Conservation (phyloP, 106 monocot genomes). For the Dendrobium nobile region DNA sequence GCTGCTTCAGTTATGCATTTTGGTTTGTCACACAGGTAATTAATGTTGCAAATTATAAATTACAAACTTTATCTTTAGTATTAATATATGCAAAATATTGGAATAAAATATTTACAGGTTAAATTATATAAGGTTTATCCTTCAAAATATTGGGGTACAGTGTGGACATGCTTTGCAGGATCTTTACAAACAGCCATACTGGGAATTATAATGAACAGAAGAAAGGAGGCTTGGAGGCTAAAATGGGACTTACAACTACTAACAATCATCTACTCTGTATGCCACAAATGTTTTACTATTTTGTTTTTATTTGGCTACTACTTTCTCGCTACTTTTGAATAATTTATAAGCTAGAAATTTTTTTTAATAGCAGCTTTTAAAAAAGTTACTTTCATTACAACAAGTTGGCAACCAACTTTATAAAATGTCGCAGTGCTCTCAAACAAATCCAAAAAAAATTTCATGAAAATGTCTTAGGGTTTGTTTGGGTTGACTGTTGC, state of each 20-base stretch:
- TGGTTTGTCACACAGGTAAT: constrained; percentile 60
- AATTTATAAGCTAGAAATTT: no score
- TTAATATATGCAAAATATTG: no score
- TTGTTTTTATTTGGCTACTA: not conserved
- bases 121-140: constrained; percentile 39
- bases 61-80: no score
- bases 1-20: constrained; percentile 42
- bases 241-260: constrained; percentile 26
- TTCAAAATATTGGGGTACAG: constrained; percentile 47
- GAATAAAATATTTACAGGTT: constrained; percentile 18
- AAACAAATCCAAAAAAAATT: no score
- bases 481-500: no score
- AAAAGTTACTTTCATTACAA: no score
- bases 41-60: not conserved
- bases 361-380: no score
- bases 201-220: constrained; percentile 28
- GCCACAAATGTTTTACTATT: not conserved
- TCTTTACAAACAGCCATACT: constrained; percentile 28
- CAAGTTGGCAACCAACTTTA: no score
- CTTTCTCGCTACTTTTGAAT: no score
- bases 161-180: constrained; percentile 38
- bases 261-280: constrained; percentile 40
- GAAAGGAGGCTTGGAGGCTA: constrained; percentile 26
- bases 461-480: no score
- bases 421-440: no score